Evolutionary conservation across 768 basidiomycete species (phyloP), one percentile per base, ranked within the genome.

Genomic region (Amanita fuliginea): DNA sequence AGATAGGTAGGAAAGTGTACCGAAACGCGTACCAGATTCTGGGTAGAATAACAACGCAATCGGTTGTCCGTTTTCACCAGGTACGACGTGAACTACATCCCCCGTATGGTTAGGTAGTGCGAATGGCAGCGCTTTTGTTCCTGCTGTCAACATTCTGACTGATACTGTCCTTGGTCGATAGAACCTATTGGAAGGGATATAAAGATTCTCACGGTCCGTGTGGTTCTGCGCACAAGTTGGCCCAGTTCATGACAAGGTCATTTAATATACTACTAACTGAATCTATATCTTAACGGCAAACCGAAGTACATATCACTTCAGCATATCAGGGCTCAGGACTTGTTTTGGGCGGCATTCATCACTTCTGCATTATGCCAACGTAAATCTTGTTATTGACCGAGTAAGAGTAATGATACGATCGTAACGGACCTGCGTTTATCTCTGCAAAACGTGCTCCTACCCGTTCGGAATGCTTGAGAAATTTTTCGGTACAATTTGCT

Each of bases 401-500:
- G n/a, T 30, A 53, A 45, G 21, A 24, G 10, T 37, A 3, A 14
- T 36, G 39, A 30, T 16, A 35, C 34, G 28, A 43, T 14, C 34
- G 44, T 30, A 13, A 72, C 86, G 52, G 55, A 92, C 93, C 93
- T 47, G 90, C 90, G 59, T 92, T 95, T 54, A 86, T 68, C 62
- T 95, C 93, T 40, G 91, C 90, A 61, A 95, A 96, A 41, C 93
- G 77, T 24, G 90, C 83, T 4, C 91, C 91, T 13, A 95, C 86
- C 45, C 93, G 76, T 63, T 97, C 93, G 9, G 92, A 92, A 63
- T 96, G 91, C 64, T 96, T 96, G 60, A 98, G 69, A 72, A 96
- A 97, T 67, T 98, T 99, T 73, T 97, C 95, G 18, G 92, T 77
- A 70, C 95, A 99, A 70, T 94, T 91, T 66, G 80, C 73, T 42